phyloP scores from a whole-genome alignment of 1,139 yeast genomes.

The Geotrichum histeridarum region DNA sequence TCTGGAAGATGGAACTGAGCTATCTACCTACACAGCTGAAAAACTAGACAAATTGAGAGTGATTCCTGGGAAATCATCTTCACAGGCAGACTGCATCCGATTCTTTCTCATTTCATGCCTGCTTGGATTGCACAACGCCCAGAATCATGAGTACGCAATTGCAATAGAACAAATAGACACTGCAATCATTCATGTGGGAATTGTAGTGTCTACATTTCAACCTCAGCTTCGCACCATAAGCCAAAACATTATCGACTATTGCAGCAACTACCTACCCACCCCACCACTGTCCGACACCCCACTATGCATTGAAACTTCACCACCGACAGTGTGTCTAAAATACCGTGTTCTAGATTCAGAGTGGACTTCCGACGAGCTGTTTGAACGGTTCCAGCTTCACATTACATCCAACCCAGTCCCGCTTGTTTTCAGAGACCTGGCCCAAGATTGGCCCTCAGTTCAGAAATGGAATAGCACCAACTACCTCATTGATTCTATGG shows the following conservation, averaged over 20 bases:
- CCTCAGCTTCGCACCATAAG: background rate
- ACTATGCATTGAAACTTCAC: background rate
- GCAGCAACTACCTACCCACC: background rate
- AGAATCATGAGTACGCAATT: background rate
- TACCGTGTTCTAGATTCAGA: background rate
- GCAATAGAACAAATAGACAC: background rate
- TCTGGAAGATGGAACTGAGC: background rate
- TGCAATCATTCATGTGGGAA: slow-evolving; percentile 5
- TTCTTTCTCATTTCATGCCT: slow-evolving; percentile 1
- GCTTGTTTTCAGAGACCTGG: slow-evolving; percentile 20
- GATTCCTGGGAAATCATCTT: background rate
- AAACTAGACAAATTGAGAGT: background rate
- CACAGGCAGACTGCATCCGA: background rate
- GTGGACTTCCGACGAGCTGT: slow-evolving; percentile 3
- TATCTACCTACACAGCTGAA: background rate
- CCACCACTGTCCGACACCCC: background rate
- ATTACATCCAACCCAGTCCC: slow-evolving; percentile 20
- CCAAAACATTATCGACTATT: background rate
- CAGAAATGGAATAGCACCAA: slow-evolving; percentile 23
- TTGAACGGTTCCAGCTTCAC: slow-evolving; percentile 16
- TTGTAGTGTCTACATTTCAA: background rate
- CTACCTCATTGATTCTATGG: slow-evolving; percentile 22
- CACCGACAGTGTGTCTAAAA: background rate
- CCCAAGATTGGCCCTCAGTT: slow-evolving; percentile 28
- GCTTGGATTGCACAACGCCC: background rate